A percentile compares a stretch with the other conserved stretches of the same genome.
phyloP scores from a whole-genome alignment of 768 basidiomycete genomes.

The Russula sp. region DNA sequence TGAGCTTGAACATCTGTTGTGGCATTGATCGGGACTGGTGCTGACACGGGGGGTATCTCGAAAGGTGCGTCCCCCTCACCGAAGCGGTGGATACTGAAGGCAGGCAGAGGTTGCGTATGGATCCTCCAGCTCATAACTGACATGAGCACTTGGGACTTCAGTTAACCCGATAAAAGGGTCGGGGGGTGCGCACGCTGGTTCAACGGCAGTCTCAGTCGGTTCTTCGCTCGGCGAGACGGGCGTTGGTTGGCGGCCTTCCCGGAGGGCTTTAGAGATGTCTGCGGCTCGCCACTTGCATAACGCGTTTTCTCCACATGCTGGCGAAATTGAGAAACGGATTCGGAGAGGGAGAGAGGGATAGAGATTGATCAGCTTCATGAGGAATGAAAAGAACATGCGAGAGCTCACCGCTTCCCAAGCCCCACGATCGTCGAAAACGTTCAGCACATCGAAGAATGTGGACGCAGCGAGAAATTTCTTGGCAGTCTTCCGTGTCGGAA shows the following conservation, averaged over 20 bases:
- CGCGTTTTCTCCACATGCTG: slow-evolving; percentile 85
- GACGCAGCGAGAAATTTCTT: slow-evolving; percentile 94
- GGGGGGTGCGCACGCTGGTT: slow-evolving; percentile 28
- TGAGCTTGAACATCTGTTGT: not conserved
- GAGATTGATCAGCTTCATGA: not conserved
- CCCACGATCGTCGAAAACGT: slow-evolving; percentile 49
- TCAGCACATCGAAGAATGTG: slow-evolving; percentile 89
- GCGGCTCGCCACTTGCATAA: slow-evolving; percentile 97
- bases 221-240: slow-evolving; percentile 67
- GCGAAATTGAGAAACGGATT: slow-evolving; percentile 5
- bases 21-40: slow-evolving; percentile 19
- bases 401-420: slow-evolving; percentile 28
- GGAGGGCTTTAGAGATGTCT: slow-evolving; percentile 89
- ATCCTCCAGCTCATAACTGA: slow-evolving; percentile 8
- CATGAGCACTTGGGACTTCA: slow-evolving; percentile 1
- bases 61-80: not conserved
- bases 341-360: slow-evolving; percentile 5
- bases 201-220: slow-evolving; percentile 34
- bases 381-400: not conserved
- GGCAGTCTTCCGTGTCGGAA: slow-evolving; percentile 81
- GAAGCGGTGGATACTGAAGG: slow-evolving; percentile 8
- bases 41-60: slow-evolving; percentile 14
- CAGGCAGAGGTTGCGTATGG: not conserved
- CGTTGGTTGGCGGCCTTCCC: slow-evolving; percentile 84
- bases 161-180: slow-evolving; percentile 32